Base-by-base conservation (phyloP, 148 eudicot species). In the Oxyria digyna region DNA sequence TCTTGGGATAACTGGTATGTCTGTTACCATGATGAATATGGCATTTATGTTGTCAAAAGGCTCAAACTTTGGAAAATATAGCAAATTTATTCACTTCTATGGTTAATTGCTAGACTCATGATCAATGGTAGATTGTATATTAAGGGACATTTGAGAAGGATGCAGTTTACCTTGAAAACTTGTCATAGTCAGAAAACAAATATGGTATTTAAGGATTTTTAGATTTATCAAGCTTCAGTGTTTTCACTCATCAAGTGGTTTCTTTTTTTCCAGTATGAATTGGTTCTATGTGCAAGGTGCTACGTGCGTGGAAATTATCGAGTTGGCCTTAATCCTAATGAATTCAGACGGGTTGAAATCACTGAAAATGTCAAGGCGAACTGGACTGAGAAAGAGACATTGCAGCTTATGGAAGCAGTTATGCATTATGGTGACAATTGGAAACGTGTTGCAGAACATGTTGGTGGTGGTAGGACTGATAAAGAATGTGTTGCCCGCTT, bases 341-440 rank as follows among this genome's bases (percentile, higher is more conserved):
- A 91, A 73, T 91, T 88, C 74, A 87, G 80, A 74, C 80, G 99
- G 72, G 97, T 95, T 74, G 99, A 91, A 85, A 85, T 95, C 66
- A 81, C 79, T 71, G 99, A 95, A 70, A 86, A 79, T 71, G 76
- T 68, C 15, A 94, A 87, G 78, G 72, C 87, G 2, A 91, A 88
- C 65, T 95, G 99, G 97, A 85, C 84, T 48, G 96, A 91, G 49
- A 88, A 88, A 78, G 99, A 95, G 78, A 88, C 87, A 23, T 76
- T 95, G 78, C 93, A 81, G 3, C 93, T 95, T 76, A 70, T 95
- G 42, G 99, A 95, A 80, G 97, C 91, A 8, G 46, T 86, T 67
- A 85, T 85, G 92, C 97, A 87, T 81, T 88, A 76, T 73, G 91
- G 97, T 75, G 99, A 91, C 72, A 86, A 91, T 73, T 95, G 99